Evolutionary conservation across 768 basidiomycete species (phyloP), one percentile per base, ranked within the genome.

Genomic region (Boletus coccyginus): DNA sequence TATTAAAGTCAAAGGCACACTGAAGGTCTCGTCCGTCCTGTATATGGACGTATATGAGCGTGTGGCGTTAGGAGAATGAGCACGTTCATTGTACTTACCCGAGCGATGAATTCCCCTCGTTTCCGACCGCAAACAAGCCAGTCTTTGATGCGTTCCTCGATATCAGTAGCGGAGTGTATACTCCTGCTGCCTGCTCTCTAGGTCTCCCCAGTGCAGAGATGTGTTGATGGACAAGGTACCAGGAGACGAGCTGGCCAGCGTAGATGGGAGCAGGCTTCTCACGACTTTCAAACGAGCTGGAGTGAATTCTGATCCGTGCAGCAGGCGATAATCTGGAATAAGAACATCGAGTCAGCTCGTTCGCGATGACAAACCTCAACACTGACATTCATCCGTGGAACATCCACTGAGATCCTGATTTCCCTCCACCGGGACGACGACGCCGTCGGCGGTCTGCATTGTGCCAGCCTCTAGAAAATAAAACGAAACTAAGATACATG

Each of bases 81-180:
- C 32, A 31, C 17, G 29, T 44, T 50, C 3, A 13, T 50, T 12
- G 24, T 52, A 66, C 84, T 50, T 64, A 91, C 95, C 73, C 75
- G 78, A 3, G 88, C 90, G 17, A 79, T 52, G 63, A 92, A 95
- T 62, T 90, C 88, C 1, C 94, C 94, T 50, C 88, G 84, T 73
- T 94, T 96, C 41, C 81, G 80, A 10, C 95, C 95, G 57, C 92
- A 90, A 10, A 98, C 83, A 4, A 97, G 77, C 95, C 95, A 98
- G 61, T 92, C 89, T 47, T 84, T 85, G 17, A 85, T 80, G 70
- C 85, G 79, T 61, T 93, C 91, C 55, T 90, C 85, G 16, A 97
- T 78, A 60, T 94, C 91, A 66, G n/a, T 88, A 98, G 38, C 86
- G 81, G 72, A 95, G 78, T 40, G 72, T 65, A 66, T 86, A 88